These are phyloP conservation scores for Croton laevigatus DNA, from an alignment of 441 rosid species.

Conservation along the genomic window DNA sequence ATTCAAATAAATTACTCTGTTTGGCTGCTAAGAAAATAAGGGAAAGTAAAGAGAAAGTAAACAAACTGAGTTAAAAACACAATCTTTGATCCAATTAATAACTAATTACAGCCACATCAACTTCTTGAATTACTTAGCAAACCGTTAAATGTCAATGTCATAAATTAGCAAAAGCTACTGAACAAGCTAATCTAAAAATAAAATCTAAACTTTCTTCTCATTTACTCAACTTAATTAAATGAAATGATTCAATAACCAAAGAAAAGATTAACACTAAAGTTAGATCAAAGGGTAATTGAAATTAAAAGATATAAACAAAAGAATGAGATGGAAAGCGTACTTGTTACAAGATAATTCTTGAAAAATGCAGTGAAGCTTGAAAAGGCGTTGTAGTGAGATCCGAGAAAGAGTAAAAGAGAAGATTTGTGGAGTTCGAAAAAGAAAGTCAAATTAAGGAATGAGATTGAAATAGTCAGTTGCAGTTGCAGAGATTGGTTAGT, in stretches of 20 bases:
- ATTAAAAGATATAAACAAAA: neutral
- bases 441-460: neutral
- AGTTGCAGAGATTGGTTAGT: neutral
- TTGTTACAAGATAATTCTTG: neutral
- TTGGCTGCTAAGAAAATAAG: neutral
- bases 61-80: neutral
- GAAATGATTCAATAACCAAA: neutral
- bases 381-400: neutral
- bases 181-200: constrained; percentile 1
- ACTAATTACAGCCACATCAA: neutral
- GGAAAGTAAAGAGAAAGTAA: constrained; percentile 1
- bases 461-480: neutral
- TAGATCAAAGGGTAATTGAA: neutral
- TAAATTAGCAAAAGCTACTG: constrained; percentile 2
- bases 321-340: constrained; percentile 9
- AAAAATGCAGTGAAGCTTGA: neutral
- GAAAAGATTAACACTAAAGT: neutral
- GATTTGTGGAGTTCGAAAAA: neutral
- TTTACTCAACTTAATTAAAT: neutral
- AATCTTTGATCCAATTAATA: neutral
- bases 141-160: neutral
- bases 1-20: neutral
- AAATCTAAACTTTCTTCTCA: neutral
- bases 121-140: neutral
- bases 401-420: neutral